These are phyloP conservation scores for Lasiodiplodia theobromae DNA, from an alignment of 2,329 filamentous ascomycete species.

Conservation along the genomic window DNA sequence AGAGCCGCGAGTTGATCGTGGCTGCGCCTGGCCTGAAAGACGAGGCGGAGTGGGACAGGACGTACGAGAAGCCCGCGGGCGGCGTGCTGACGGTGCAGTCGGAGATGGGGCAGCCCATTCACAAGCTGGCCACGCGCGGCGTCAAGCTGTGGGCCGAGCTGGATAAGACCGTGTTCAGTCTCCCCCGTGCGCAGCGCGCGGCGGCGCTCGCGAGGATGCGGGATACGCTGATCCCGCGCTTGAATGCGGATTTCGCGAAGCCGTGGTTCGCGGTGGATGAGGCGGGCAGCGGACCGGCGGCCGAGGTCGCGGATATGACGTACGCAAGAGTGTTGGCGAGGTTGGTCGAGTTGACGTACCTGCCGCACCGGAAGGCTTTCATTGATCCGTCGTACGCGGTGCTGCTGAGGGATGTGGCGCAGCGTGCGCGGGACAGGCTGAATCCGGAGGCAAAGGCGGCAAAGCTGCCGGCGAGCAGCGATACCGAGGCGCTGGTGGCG, in stretches of 20 bases:
- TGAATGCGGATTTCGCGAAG: constrained; percentile 96
- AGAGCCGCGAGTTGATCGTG: constrained; percentile 88
- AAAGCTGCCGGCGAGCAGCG: neutral
- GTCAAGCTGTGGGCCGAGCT: constrained; percentile 94
- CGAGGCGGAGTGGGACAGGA: constrained; percentile 87
- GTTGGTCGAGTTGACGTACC: constrained; percentile 82
- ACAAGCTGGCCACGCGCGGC: constrained; percentile 92
- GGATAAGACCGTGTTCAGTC: constrained; percentile 87
- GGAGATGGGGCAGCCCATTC: constrained; percentile 97
- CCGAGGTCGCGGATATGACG: constrained; percentile 95
- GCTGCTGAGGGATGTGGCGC: constrained; percentile 88
- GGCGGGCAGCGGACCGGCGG: constrained; percentile 72
- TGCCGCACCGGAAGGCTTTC: neutral
- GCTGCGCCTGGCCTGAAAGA: constrained; percentile 79
- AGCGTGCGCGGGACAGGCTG: constrained; percentile 45
- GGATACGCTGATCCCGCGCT: constrained; percentile 91
- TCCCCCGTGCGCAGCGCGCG: constrained; percentile 68
- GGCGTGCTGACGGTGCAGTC: constrained; percentile 90
- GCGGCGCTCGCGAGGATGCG: constrained; percentile 87
- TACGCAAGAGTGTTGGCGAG: constrained; percentile 87
- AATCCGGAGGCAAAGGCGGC: neutral
- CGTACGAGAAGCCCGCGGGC: constrained; percentile 67
- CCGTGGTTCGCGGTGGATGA: constrained; percentile 90
- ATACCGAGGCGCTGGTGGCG: neutral
- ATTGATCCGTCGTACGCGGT: constrained; percentile 67